Evolutionary conservation across 805 yeast species (phyloP).

Genomic region (Kodamaea hsintzibuensis): DNA sequence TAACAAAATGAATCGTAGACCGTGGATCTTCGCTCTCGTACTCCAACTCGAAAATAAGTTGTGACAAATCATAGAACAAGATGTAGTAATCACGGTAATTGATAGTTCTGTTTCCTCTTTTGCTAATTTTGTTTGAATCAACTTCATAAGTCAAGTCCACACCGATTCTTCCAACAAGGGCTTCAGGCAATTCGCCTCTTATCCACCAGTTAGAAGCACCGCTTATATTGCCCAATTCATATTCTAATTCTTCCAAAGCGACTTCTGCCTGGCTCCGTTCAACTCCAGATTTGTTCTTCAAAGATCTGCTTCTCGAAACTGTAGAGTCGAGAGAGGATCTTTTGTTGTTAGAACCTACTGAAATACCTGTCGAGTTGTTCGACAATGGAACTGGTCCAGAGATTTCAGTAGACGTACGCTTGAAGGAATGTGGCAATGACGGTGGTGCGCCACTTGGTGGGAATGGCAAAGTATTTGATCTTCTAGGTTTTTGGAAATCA

Average conservation of each 20-base stretch:
- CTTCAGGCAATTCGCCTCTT: conserved; percentile 56
- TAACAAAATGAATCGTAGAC: conserved; percentile 40
- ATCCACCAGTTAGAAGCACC: conserved; percentile 66
- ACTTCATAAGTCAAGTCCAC: conserved; percentile 62
- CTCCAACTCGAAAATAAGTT: conserved; percentile 56
- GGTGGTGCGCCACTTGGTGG: conserved; percentile 18
- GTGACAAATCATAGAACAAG: conserved; percentile 71
- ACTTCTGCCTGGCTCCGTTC: conserved; percentile 32
- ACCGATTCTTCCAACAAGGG: conserved; percentile 40
- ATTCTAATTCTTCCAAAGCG: conserved; percentile 24
- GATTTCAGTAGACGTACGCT: conserved; percentile 17
- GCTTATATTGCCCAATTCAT: conserved; percentile 30
- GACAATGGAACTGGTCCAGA: conserved; percentile 5
- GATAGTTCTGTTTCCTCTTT: conserved; percentile 55
- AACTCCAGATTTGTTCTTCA: conserved; percentile 14
- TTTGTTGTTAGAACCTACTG: conserved; percentile 13
- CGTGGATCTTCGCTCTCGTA: conserved; percentile 58
- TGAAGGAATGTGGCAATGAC: conserved; percentile 7
- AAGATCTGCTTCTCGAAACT: conserved; percentile 16
- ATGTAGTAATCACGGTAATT: conserved; percentile 67
- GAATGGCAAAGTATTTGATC: conserved; percentile 16
- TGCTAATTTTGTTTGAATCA: conserved; percentile 55
- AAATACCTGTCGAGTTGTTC: conserved; percentile 14
- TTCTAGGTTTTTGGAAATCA: conserved; percentile 19
- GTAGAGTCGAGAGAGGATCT: conserved; percentile 18